Evolutionary conservation across 83 land plant species (phyloP), one percentile per base, ranked within the genome.

Genomic region (Isoetes engelmannii): DNA sequence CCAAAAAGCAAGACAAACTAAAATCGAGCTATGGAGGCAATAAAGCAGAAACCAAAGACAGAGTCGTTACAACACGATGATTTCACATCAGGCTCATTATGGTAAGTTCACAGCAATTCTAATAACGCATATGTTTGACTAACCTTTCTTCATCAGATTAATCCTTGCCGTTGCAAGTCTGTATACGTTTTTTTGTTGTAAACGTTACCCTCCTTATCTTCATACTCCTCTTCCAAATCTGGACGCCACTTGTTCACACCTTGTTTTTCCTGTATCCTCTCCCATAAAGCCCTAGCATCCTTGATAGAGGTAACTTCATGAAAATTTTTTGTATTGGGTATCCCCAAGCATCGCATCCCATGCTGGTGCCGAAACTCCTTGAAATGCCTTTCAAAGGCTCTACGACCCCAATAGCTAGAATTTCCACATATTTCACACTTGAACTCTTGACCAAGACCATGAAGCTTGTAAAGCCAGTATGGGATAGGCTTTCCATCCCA

Each of bases 401-500:
- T 78, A 41, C 99, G 90, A 1, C 99, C 99, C 97, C 99, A 95
- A 49, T 95, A 95, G 69, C 99, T 95, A 71, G 86, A 87, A 76
- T 90, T 95, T 44, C 99, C 99, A 78, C 97, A 95, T 80, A 95
- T 95, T 77, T 95, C 99, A 75, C 99, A 95, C 75, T 95, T 95
- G 75, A 95, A 95, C 61, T 95, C 99, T 93, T 94, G 99, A 8
- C 97, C 99, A 60, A 95, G 88, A 20, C 99, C 99, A 81, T 95
- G 99, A 79, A 95, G 97, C 76, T 95, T 94, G 75, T 95, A 95
- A 2, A 95, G 75, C 99, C 99, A 95, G 63, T 95, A 95, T 18
- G 99, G 99, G 48, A 95, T 95, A 45, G 99, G 99, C 75, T 95
- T 95, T 53, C 99, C 99, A 85, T 95, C 99, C 90, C 90, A 95